phyloP scores from a whole-genome alignment of 1,139 yeast species.

The Suhomyces anneliseae region DNA sequence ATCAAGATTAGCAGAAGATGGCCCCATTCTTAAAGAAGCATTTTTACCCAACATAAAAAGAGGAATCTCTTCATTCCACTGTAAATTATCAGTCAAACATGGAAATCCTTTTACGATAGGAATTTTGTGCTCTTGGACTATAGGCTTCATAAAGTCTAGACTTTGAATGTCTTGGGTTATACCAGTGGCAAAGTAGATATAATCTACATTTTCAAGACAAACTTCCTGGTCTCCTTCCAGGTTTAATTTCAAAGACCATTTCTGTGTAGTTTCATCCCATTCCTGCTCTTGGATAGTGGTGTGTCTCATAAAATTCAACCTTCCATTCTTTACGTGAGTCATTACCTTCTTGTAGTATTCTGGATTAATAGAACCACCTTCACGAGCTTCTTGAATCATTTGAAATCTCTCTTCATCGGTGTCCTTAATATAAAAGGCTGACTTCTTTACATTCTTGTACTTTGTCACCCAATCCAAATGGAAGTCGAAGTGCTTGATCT shows the following conservation, averaged over 20 bases:
- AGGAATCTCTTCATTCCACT: conserved; percentile 42
- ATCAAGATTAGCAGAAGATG: conserved; percentile 50
- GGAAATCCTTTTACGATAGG: conserved; percentile 40
- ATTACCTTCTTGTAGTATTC: conserved; percentile 38
- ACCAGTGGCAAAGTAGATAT: conserved; percentile 48
- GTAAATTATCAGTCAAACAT: conserved; percentile 46
- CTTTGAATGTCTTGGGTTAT: conserved; percentile 31
- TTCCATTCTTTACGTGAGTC: conserved; percentile 32
- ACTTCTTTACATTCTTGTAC: conserved; percentile 42
- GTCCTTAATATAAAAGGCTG: conserved; percentile 45
- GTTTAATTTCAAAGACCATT: conserved; percentile 14
- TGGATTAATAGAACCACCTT: conserved; percentile 52
- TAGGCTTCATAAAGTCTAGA: conserved; percentile 30
- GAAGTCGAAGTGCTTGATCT: conserved; percentile 51
- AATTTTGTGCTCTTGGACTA: conserved; percentile 29
- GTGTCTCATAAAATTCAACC: conserved; percentile 23
- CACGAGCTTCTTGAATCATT: conserved; percentile 45
- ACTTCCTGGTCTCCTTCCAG: conserved; percentile 7
- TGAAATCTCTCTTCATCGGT: conserved; percentile 43
- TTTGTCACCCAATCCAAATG: conserved; percentile 56
- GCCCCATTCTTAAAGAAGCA: conserved; percentile 47
- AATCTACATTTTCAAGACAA: conserved; percentile 25
- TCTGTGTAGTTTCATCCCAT: conserved; percentile 21
- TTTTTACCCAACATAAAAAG: conserved; percentile 46
- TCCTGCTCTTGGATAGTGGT: conserved; percentile 23